Conservation (phyloP, 768 basidiomycete species). For the Hydnomerulius pinastri region DNA sequence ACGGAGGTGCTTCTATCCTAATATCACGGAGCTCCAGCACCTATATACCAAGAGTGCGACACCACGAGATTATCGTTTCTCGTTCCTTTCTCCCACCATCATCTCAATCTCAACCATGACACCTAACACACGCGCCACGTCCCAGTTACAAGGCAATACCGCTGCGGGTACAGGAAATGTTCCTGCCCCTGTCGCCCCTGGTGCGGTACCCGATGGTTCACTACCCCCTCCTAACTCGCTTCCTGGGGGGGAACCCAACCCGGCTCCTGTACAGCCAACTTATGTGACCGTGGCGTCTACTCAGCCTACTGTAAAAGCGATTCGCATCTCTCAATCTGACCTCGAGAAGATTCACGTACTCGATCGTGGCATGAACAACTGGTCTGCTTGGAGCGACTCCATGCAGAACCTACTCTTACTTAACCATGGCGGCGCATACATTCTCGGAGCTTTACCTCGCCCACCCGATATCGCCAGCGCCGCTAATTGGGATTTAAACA, state of each 20-base stretch:
- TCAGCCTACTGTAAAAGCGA: background rate
- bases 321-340: background rate
- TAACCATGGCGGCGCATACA: constrained; percentile 1
- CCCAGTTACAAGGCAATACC: too few species aligned
- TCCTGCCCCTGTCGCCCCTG: too few species aligned
- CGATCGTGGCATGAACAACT: background rate
- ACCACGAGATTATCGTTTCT: too few species aligned
- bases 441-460: background rate
- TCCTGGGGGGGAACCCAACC: background rate
- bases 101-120: too few species aligned
- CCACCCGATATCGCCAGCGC: background rate
- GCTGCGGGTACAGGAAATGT: too few species aligned
- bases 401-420: background rate
- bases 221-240: background rate
- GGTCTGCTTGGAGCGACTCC: background rate
- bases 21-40: too few species aligned
- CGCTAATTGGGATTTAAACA: constrained; percentile 5
- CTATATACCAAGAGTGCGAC: too few species aligned
- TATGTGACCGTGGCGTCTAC: background rate
- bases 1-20: too few species aligned
- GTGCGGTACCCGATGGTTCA: too few species aligned
- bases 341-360: background rate
- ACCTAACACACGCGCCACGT: too few species aligned
- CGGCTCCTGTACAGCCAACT: background rate
- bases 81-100: too few species aligned